Percentiles rank a stretch among this genome's conserved stretches.
These are phyloP conservation scores for Gypsophila paniculata DNA, from an alignment of 179 eudicot genomes.

Conservation along the genomic window DNA sequence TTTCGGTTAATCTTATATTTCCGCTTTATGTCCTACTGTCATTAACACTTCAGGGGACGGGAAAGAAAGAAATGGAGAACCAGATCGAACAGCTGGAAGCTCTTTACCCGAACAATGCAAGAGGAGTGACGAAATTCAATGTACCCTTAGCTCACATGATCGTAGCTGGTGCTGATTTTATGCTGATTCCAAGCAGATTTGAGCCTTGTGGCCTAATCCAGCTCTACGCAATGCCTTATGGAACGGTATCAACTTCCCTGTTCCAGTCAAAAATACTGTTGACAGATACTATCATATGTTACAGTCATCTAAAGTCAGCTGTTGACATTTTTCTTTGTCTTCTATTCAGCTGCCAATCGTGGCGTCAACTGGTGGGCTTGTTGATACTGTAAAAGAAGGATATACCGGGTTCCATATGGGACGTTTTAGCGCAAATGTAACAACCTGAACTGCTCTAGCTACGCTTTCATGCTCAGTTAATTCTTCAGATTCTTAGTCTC, in stretches of 20 bases:
- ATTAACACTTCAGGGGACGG: slow-evolving; percentile 60
- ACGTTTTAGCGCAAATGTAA: slow-evolving; percentile 66
- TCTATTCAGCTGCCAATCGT: slow-evolving; percentile 61
- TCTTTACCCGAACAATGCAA: slow-evolving; percentile 56
- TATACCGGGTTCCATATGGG: slow-evolving; percentile 95
- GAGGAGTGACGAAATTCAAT: slow-evolving; percentile 75
- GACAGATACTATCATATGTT: background rate
- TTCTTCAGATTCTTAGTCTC: background rate
- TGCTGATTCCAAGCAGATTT: slow-evolving; percentile 81
- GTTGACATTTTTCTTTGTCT: background rate
- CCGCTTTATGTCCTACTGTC: background rate
- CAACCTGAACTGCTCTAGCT: background rate
- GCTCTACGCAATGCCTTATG: slow-evolving; percentile 85
- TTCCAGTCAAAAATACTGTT: background rate
- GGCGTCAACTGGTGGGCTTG: slow-evolving; percentile 91
- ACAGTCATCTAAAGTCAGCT: background rate
- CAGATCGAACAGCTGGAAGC: slow-evolving; percentile 60
- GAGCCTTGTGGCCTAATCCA: slow-evolving; percentile 97
- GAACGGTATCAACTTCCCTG: slow-evolving; percentile 42
- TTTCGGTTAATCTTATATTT: background rate
- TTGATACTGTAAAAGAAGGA: slow-evolving; percentile 83
- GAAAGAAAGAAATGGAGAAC: slow-evolving; percentile 69
- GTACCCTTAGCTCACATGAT: slow-evolving; percentile 79
- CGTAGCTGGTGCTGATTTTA: slow-evolving; percentile 70
- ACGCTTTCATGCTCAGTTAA: background rate